Percentiles rank a stretch among this genome's conserved stretches.
These are phyloP conservation scores for Calophaca sinica DNA, from an alignment of 306 rosid genomes.

Conservation along the genomic window DNA sequence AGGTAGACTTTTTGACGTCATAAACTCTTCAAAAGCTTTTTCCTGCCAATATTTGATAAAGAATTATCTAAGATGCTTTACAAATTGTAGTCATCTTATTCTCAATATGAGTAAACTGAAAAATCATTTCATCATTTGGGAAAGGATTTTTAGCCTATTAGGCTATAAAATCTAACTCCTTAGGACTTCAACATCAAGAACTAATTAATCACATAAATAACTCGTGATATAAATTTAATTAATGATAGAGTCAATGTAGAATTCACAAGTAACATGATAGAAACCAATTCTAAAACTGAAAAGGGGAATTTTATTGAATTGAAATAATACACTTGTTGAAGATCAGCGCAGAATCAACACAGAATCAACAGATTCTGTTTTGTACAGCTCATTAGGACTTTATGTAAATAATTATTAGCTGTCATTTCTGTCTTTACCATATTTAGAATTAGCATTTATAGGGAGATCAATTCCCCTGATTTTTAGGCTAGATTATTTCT, in stretches of 20 bases:
- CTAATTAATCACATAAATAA: conserved; percentile 16
- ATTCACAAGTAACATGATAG: background rate
- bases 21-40: conserved; percentile 73
- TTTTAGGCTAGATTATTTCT: no score
- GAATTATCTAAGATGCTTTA: conserved; percentile 40
- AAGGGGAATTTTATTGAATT: no score
- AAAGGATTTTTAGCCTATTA: conserved; percentile 30
- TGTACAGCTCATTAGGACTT: no score
- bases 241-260: conserved; percentile 2
- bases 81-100: conserved; percentile 34
- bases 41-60: conserved; percentile 63
- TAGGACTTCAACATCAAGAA: conserved; percentile 32
- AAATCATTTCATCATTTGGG: conserved; percentile 23
- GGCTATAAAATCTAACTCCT: conserved; percentile 42
- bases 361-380: no score
- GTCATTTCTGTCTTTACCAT: no score
- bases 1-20: conserved; percentile 72
- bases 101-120: conserved; percentile 27
- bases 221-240: conserved; percentile 11
- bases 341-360: no score
- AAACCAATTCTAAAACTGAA: no score
- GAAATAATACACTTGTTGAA: no score
- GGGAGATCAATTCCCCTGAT: no score
- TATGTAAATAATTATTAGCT: no score
- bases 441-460: no score